A percentile compares a stretch with the other conserved stretches of the same genome.
Conservation (phyloP, 2,329 filamentous ascomycete species). For the Diplodia sapinea region DNA sequence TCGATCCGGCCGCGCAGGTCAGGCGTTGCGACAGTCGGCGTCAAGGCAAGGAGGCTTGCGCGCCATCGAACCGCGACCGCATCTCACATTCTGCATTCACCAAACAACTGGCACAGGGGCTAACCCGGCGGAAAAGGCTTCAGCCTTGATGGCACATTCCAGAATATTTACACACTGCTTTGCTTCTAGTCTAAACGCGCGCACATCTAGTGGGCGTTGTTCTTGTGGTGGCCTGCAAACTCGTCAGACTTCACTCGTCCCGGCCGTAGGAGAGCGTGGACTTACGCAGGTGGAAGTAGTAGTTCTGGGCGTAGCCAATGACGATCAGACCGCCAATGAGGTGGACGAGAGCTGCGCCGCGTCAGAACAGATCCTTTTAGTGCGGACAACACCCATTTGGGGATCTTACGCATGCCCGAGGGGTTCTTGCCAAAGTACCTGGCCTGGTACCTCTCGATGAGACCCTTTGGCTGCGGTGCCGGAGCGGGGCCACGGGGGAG, state of each 20-base stretch:
- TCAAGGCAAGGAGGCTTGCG: slow-evolving; percentile 28
- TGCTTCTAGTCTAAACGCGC: slow-evolving; percentile 23
- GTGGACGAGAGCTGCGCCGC: slow-evolving; percentile 78
- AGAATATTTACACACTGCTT: slow-evolving; percentile 31
- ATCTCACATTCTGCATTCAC: slow-evolving; percentile 23
- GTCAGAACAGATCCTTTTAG: slow-evolving; percentile 31
- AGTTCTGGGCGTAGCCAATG: slow-evolving; percentile 94
- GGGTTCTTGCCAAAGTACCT: slow-evolving; percentile 94
- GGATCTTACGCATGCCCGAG: slow-evolving; percentile 78
- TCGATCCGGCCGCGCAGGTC: slow-evolving; percentile 25
- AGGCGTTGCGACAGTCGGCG: slow-evolving; percentile 15
- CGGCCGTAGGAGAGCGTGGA: slow-evolving; percentile 40
- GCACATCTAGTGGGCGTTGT: slow-evolving; percentile 86
- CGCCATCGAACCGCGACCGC: slow-evolving; percentile 10
- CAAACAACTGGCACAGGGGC: slow-evolving; percentile 3
- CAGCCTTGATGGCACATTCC: slow-evolving; percentile 29
- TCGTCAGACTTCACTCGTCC: slow-evolving; percentile 30
- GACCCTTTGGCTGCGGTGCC: slow-evolving; percentile 78
- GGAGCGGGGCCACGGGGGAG: slow-evolving; percentile 92
- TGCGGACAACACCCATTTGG: slow-evolving; percentile 31
- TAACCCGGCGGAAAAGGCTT: slow-evolving; percentile 16
- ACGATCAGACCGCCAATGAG: slow-evolving; percentile 76
- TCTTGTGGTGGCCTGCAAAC: slow-evolving; percentile 94
- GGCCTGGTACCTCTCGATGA: slow-evolving; percentile 84
- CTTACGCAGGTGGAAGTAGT: slow-evolving; percentile 99